Base-by-base conservation (phyloP, 1,284 basidiomycete genomes). In the Ganoderma boninense region DNA sequence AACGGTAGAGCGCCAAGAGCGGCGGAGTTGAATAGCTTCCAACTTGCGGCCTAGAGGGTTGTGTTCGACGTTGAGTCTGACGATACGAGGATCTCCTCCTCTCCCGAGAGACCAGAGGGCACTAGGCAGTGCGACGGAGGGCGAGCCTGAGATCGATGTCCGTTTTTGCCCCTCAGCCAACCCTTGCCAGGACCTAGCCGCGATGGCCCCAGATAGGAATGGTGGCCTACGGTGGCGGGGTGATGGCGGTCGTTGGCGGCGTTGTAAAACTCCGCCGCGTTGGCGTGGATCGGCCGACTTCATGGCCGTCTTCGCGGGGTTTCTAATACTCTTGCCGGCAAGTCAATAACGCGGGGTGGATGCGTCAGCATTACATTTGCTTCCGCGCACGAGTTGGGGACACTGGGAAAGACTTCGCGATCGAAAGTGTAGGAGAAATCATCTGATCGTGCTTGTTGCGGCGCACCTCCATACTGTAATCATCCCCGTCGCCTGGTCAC, bases 291-390 rank as follows among this genome's bases (percentile, higher is more conserved):
- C 44, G 62, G 68, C 67, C 59, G 65, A 62, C 43, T 26, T 52
- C 49, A 26, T 52, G 23, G 49, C 23, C 35, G 35, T 56, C 32
- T 14, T 73, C 67, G 68, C 69, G 67, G 65, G 66, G 66, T 71
- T 68, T 49, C 38, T 38, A 32, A 32, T 32, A 32, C 10, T 32
- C 20, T 49, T 40, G 54, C 26, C 43, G 56, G 7, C 64, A 16
- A 64, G 59, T 46, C 23, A 54, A 71, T 74, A 65, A 74, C 66
- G 62, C 43, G 29, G 35, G 32, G 23, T 32, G 20, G 29, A 68
- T 72, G 59, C 6, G 73, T 74, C 70, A 74, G 68, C 73, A 49
- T 40, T 42, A 42, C 66, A 70, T 69, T 71, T 72, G 70, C 67
- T 70, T 74, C 73, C 73, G 73, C 73, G 73, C 68, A 65, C 67